These are phyloP conservation scores for Eucalyptus paniculata DNA, from an alignment of 345 rosid species.

Conservation along the genomic window DNA sequence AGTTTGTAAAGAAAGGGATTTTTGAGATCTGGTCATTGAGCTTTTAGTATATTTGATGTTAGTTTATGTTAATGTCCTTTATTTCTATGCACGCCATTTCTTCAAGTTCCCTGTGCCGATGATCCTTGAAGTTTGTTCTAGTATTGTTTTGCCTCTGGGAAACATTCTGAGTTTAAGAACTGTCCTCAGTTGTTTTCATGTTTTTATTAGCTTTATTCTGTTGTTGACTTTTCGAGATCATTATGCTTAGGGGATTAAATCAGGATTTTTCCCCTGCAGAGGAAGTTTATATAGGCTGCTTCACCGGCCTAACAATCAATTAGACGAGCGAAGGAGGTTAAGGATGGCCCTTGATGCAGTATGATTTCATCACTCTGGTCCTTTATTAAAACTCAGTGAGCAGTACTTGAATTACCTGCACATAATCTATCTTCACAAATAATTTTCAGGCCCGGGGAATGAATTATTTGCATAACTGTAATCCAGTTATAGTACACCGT, in stretches of 20 bases:
- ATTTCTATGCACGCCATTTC: not conserved
- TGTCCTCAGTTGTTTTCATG: not conserved
- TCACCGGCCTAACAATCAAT: constrained; percentile 88
- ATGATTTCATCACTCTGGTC: constrained; percentile 6
- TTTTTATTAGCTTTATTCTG: not conserved
- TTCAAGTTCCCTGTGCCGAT: not conserved
- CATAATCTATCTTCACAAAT: not conserved
- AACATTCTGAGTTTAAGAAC: not conserved
- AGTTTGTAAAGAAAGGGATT: not conserved
- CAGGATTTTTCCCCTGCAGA: constrained; percentile 39
- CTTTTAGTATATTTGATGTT: not conserved
- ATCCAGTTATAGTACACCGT: constrained; percentile 78
- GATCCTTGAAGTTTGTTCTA: not conserved
- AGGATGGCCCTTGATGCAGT: constrained; percentile 98
- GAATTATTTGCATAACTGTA: constrained; percentile 92
- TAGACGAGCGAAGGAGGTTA: constrained; percentile 84
- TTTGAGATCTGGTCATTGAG: not conserved
- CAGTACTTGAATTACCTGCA: constrained; percentile 2
- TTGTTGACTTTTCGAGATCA: not conserved
- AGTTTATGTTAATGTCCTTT: not conserved
- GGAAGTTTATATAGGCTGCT: constrained; percentile 91
- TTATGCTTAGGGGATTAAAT: not conserved
- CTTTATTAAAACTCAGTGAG: not conserved
- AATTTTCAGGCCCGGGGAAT: constrained; percentile 87
- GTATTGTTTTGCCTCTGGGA: not conserved